Evolutionary conservation across 163 green algal genomes (phyloP), one percentile per base, ranked within the genome.

Genomic region (Trebouxia gelatinosa): DNA sequence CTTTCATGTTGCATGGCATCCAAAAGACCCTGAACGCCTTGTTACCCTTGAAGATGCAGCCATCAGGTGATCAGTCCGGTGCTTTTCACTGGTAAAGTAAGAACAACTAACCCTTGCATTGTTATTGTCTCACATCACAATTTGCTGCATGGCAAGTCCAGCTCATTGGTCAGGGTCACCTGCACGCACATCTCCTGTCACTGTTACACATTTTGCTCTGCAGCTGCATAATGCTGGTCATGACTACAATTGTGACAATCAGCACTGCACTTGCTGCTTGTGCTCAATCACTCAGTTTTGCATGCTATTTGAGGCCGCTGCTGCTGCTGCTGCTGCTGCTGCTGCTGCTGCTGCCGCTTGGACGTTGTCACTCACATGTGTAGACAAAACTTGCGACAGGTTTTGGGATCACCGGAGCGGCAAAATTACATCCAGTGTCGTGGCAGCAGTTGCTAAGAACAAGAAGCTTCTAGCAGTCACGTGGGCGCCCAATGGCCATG

Each of bases 381-480:
- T 31, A 0, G 11, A 28, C 28, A 48, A 17, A 31, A 16, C 7
- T 17, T n/a, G 43, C 32, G 32, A 16, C 34, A 70, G 34, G 62
- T 19, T 70, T 0, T 70, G 62, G 62, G 62, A 70, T 70, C 13
- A 34, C 0, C 46, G 62, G 46, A 39, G 35, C 34, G 32, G 34
- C 4, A 70, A 48, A 29, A 39, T 70, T 35, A 70, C 62, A 70
- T 34, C 35, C 43, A 54, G 43, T n/a, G n/a, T n/a, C n/a, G n/a
- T n/a, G n/a, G n/a, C n/a, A n/a, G n/a, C n/a, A n/a, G n/a, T n/a
- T n/a, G n/a, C n/a, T n/a, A n/a, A n/a, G n/a, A n/a, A n/a, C 16
- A 70, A 70, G 2, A 70, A 70, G 62, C 62, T 70, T 3, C 26
- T 70, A 0, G 46, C 46, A 19, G 62, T 35, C 46, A 35, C 46